Percentiles rank a stretch among this genome's conserved stretches.
These are phyloP conservation scores for Botrytis pseudocinerea DNA, from an alignment of 2,329 filamentous ascomycete species.

Conservation along the genomic window DNA sequence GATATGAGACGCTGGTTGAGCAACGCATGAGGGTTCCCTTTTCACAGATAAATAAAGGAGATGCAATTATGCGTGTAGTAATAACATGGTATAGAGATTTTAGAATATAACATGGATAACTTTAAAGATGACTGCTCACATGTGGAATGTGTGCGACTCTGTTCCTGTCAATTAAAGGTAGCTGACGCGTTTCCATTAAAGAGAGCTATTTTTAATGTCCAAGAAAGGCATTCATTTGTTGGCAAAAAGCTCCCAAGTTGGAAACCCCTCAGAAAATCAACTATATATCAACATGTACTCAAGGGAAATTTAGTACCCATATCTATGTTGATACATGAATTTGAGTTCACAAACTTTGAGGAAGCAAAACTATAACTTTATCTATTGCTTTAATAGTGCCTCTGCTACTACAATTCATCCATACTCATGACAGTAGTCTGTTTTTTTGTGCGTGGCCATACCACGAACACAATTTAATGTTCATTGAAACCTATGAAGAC, in stretches of 20 bases:
- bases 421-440: not conserved
- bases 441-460: not conserved
- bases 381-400: not conserved
- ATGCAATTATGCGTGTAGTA: not conserved
- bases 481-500: not conserved
- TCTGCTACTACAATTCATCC: not conserved
- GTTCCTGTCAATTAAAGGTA: too few species aligned
- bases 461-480: not conserved
- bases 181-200: not conserved
- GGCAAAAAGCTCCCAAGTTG: not conserved
- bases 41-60: not conserved
- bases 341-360: not conserved
- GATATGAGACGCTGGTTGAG: not conserved
- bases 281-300: not conserved
- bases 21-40: not conserved
- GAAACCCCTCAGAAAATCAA: not conserved
- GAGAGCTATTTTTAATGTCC: not conserved
- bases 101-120: not conserved
- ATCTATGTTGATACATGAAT: not conserved
- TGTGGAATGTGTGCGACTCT: not conserved
- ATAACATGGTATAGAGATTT: not conserved
- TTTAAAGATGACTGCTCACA: not conserved
- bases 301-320: accelerated
- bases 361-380: not conserved
- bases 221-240: not conserved